Conservation (phyloP, 805 yeast genomes). For the Ogataea haglerorum region DNA sequence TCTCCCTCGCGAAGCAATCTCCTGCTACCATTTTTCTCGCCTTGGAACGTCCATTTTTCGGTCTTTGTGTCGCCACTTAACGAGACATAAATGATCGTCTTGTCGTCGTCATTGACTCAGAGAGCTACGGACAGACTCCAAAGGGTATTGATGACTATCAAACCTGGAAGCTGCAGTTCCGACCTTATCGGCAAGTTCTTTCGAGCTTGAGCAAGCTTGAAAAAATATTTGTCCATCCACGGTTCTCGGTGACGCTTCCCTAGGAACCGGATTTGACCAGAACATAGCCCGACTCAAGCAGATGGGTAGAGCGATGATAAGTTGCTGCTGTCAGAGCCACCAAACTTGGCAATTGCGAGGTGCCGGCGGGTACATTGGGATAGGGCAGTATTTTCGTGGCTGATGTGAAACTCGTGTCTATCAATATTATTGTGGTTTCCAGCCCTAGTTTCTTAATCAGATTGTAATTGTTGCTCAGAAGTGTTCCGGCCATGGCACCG, state of each 20-base stretch:
- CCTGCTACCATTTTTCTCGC: conserved; percentile 15
- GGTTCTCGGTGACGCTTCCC: conserved; percentile 38
- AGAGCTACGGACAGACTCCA: conserved; percentile 32
- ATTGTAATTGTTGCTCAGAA: conserved; percentile 31
- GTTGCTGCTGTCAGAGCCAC: conserved; percentile 28
- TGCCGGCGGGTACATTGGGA: conserved; percentile 35
- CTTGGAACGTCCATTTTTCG: conserved; percentile 30
- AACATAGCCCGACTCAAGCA: conserved; percentile 33
- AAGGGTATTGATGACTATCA: conserved; percentile 35
- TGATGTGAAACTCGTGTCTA: conserved; percentile 37
- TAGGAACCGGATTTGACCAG: conserved; percentile 39
- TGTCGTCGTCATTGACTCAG: conserved; percentile 16
- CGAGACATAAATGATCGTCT: conserved; percentile 29
- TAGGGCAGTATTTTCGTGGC: conserved; percentile 32
- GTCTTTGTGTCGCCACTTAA: conserved; percentile 41
- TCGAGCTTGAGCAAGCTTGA: conserved; percentile 35
- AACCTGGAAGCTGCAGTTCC: conserved; percentile 37
- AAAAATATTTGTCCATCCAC: conserved; percentile 30
- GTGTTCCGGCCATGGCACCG: conserved; percentile 23
- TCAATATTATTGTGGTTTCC: conserved; percentile 35
- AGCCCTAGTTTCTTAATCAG: conserved; percentile 32
- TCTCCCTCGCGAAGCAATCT: conserved; percentile 18
- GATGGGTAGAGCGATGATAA: conserved; percentile 36
- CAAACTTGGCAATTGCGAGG: conserved; percentile 31
- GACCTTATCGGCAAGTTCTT: conserved; percentile 23